A percentile compares a stretch with the other conserved stretches of the same genome.
Evolutionary conservation across 768 basidiomycete species (phyloP).

Genomic region (Paxillus involutus): DNA sequence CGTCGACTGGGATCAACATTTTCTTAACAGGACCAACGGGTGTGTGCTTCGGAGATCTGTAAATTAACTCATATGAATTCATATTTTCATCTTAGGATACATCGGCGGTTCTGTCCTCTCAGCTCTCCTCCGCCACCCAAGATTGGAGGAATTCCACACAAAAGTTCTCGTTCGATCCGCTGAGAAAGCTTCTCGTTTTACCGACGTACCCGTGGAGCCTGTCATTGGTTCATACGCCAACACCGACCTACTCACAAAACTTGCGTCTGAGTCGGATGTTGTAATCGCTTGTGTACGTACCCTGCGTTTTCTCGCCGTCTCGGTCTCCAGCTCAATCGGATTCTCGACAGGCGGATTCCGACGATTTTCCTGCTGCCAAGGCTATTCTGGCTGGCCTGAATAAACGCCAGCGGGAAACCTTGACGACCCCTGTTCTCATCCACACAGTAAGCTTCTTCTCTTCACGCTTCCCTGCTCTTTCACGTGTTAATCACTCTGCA

Average conservation of each 20-base stretch:
- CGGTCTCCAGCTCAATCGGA: neutral
- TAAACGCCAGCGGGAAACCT: slow-evolving; percentile 40
- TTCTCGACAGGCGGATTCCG: slow-evolving; percentile 37
- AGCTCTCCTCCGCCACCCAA: slow-evolving; percentile 45
- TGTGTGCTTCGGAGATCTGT: slow-evolving; percentile 1
- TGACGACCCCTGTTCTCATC: slow-evolving; percentile 46
- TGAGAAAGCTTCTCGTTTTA: slow-evolving; percentile 31
- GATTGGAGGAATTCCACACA: slow-evolving; percentile 40
- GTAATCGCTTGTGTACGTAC: slow-evolving; percentile 38
- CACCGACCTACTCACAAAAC: slow-evolving; percentile 35
- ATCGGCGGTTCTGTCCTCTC: slow-evolving; percentile 55
- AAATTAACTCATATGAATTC: neutral
- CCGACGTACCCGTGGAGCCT: slow-evolving; percentile 13
- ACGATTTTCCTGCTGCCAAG: slow-evolving; percentile 41
- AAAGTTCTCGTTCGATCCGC: slow-evolving; percentile 46
- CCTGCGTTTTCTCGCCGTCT: neutral
- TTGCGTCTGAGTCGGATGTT: slow-evolving; percentile 43
- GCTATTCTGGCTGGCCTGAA: slow-evolving; percentile 51
- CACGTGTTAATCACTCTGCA: slow-evolving; percentile 8
- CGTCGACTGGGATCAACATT: slow-evolving; percentile 5
- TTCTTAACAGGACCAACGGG: slow-evolving; percentile 21
- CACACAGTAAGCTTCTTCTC: slow-evolving; percentile 50
- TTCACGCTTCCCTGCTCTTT: neutral
- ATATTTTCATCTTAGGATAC: slow-evolving; percentile 39
- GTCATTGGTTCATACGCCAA: slow-evolving; percentile 45